Evolutionary conservation across 345 rosid species (phyloP).

Genomic region (Brassica rapa): DNA sequence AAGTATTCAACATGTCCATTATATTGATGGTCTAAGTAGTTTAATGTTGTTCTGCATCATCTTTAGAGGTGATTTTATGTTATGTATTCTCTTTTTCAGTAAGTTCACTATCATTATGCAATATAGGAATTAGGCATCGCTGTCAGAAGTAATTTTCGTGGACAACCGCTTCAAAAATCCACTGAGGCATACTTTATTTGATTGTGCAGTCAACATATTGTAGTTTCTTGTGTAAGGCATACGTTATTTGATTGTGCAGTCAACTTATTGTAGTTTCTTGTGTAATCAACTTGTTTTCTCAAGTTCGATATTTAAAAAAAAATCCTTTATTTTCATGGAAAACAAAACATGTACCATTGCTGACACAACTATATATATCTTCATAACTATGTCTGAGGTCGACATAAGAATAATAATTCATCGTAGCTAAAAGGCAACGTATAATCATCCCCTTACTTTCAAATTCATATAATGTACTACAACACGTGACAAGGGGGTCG

Average conservation of each 20-base stretch:
- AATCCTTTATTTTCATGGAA: neutral
- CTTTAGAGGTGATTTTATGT: neutral
- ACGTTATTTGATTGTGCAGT: neutral
- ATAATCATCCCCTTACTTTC: neutral
- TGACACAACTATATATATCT: neutral
- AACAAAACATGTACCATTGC: neutral
- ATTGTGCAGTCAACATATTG: constrained; percentile 6
- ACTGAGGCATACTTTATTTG: constrained; percentile 6
- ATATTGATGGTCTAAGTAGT: no score
- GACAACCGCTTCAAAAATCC: constrained; percentile 32
- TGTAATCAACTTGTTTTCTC: neutral
- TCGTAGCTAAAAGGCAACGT: neutral
- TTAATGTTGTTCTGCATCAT: no score
- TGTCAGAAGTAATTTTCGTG: constrained; percentile 26
- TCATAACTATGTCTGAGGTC: neutral
- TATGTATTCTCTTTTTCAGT: neutral
- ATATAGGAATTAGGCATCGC: constrained; percentile 2
- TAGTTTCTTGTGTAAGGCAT: neutral
- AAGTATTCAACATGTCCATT: no score
- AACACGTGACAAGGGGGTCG: constrained; percentile 23
- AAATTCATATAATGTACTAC: neutral
- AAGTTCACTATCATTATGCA: constrained; percentile 5
- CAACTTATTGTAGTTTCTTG: neutral
- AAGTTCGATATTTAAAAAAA: no score
- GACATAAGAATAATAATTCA: neutral